Evolutionary conservation across 2,329 filamentous ascomycete genomes (phyloP), one percentile per base, ranked within the genome.

Genomic region (Aaosphaeria pasadenensis): DNA sequence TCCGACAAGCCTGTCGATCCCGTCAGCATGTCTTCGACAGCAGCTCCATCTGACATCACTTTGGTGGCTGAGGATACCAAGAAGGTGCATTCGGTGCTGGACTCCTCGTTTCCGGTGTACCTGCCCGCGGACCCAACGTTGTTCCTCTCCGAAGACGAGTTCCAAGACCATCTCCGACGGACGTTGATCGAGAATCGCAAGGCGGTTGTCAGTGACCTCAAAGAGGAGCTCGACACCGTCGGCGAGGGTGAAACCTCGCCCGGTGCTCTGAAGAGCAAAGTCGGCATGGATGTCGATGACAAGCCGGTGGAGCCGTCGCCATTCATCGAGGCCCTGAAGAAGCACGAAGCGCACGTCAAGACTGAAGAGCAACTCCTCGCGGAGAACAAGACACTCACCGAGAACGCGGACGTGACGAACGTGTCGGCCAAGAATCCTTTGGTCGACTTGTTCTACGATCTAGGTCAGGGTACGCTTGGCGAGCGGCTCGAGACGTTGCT

Each of bases 401-500:
- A 78, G 32, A 83, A 84, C 48, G 56, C 48, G 4, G 80, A 80
- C 49, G 56, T 79, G 2, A 74, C 80, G 5, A 72, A 74, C 52
- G 59, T 69, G 7, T 78, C 77, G 1, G 78, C 77, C 0, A 64
- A 67, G 2, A 66, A 73, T 4, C 47, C 70, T 0, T 64, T 84
- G 0, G 71, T 83, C 4, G 78, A 84, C 55, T 68, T 84, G 3
- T 84, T 84, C 63, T 67, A 69, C 32, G 76, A 82, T 49, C 69
- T 83, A 0, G 73, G 76, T 45, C 71, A 75, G 0, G 62, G 65
- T 11, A 54, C 75, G 9, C 63, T 68, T 0, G 66, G 67, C 0
- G 57, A 63, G 0, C 57, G 68, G 1, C 59, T 83, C 1, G 55
- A 62, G 5, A 56, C 70, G 9, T 58, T 78, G 1, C 74, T 84